Evolutionary conservation across 495 filamentous ascomycete species (phyloP).

Genomic region (Penicillium silybi): DNA sequence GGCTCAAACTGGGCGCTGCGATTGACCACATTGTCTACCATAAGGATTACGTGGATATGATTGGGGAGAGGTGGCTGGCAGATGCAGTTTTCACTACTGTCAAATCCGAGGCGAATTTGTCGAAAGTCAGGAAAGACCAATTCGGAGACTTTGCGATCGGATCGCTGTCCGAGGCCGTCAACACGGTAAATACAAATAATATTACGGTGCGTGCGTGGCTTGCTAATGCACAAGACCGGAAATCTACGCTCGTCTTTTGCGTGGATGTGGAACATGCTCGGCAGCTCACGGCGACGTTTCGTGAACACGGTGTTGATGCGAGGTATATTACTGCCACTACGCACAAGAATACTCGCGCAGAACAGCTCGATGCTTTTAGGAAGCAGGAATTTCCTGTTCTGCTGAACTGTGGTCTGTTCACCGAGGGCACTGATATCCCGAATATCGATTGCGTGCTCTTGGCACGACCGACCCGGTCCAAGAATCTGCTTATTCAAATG

Average conservation of each 20-base stretch:
- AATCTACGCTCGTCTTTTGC: conserved; percentile 90
- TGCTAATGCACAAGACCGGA: conserved; percentile 63
- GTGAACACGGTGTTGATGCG: conserved; percentile 74
- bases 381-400: conserved; percentile 78
- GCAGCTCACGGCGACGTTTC: conserved; percentile 69
- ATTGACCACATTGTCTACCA: conserved; percentile 98
- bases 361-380: conserved; percentile 69
- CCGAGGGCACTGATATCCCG: conserved; percentile 94
- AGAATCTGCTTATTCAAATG: conserved; percentile 94
- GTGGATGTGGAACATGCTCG: conserved; percentile 80
- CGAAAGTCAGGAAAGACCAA: conserved; percentile 55
- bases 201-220: conserved; percentile 83
- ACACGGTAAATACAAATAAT: conserved; percentile 71
- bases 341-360: conserved; percentile 54
- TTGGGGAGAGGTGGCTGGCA: conserved; percentile 77
- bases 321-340: conserved; percentile 81
- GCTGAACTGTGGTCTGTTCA: conserved; percentile 94
- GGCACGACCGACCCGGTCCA: conserved; percentile 82
- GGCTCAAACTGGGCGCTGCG: conserved; percentile 77
- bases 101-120: conserved; percentile 71
- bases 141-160: conserved; percentile 75
- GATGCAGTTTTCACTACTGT: conserved; percentile 93
- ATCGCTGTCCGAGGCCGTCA: conserved; percentile 74
- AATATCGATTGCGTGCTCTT: conserved; percentile 94
- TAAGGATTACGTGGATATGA: conserved; percentile 97